Conservation (phyloP, 306 rosid species). For the Gynostemma pentaphyllum region DNA sequence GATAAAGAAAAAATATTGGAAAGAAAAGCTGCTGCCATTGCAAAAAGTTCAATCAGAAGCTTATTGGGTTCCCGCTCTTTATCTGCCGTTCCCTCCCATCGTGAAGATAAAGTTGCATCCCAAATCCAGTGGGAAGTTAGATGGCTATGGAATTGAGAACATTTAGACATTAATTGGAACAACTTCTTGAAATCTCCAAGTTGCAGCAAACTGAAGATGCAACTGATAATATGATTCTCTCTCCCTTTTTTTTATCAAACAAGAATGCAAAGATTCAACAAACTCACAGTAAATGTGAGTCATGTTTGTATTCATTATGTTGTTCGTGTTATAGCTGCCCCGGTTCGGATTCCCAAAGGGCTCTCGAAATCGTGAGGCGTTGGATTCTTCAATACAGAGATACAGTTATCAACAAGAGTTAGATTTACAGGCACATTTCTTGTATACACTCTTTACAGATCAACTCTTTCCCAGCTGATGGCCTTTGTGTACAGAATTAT, state of each 20-base stretch:
- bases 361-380: conserved; percentile 37
- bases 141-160: conserved; percentile 55
- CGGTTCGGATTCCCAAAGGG: conserved; percentile 38
- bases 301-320: not conserved
- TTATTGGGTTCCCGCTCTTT: conserved; percentile 34
- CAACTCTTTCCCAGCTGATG: conserved; percentile 67
- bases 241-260: conserved; percentile 11
- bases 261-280: not conserved
- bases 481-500: conserved; percentile 30
- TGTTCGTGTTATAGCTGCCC: conserved; percentile 25
- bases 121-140: conserved; percentile 52
- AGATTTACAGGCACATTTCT: conserved; percentile 29
- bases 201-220: conserved; percentile 13
- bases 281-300: not conserved
- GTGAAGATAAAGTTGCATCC: conserved; percentile 31
- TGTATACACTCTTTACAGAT: conserved; percentile 37
- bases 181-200: conserved; percentile 22
- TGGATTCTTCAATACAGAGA: conserved; percentile 23
- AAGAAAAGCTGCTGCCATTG: not conserved
- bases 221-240: conserved; percentile 15
- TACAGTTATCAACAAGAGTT: conserved; percentile 21
- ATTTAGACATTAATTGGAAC: conserved; percentile 27
- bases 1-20: not conserved
- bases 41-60: conserved; percentile 22
- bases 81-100: conserved; percentile 18